Evolutionary conservation across 140 eudicot species (phyloP).

Genomic region (Oenanthe javanica): DNA sequence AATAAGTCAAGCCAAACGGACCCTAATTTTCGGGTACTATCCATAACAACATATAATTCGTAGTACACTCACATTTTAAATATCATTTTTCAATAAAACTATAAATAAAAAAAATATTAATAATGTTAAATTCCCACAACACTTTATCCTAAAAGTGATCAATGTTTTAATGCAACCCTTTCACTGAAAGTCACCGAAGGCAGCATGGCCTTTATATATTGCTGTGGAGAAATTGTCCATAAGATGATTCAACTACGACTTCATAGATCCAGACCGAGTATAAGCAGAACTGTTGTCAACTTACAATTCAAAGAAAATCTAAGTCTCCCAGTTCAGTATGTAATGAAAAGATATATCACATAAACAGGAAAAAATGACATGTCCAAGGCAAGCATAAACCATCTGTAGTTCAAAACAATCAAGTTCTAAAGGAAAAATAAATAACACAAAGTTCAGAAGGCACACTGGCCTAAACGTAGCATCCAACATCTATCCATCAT

Average conservation of each 20-base stretch:
- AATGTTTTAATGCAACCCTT: background rate
- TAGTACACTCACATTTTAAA: background rate
- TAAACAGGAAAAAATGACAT: background rate
- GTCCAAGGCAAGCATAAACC: background rate
- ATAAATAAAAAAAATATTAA: too few species aligned
- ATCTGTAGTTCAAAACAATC: background rate
- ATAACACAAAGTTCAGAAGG: background rate
- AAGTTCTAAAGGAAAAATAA: background rate
- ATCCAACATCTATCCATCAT: background rate
- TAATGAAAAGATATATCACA: background rate
- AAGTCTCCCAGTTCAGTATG: background rate
- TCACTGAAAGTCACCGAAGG: background rate
- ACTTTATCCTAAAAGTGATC: background rate
- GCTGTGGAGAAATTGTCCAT: background rate
- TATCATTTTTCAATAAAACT: background rate
- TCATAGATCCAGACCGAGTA: background rate
- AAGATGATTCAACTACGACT: background rate
- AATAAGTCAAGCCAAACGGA: too few species aligned
- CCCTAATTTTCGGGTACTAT: too few species aligned
- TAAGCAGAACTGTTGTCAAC: background rate
- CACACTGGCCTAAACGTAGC: background rate
- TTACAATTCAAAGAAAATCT: background rate
- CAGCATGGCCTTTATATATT: background rate
- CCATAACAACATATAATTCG: too few species aligned
- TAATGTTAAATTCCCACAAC: background rate